Evolutionary conservation across 1,284 basidiomycete genomes (phyloP), one percentile per base, ranked within the genome.

Genomic region (Tilletia horrida): DNA sequence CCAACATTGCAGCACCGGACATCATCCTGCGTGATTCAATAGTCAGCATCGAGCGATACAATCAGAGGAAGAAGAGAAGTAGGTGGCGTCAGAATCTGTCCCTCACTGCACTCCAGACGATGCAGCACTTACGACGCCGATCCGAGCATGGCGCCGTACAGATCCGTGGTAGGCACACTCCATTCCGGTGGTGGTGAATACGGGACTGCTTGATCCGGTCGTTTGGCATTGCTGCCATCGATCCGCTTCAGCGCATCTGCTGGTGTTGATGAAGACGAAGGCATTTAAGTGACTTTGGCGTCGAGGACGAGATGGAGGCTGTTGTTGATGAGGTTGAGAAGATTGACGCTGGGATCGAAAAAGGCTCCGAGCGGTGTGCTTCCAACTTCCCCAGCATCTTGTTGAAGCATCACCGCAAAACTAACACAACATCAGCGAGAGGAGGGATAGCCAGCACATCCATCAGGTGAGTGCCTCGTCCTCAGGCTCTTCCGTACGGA

Each of bases 1-100:
- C 16, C 3, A 64, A 45, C 63, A 64, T 64, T 7, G 63, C 63
- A 3, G 63, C 63, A n/a, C 63, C 63, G 44, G 43, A 47, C 43
- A 42, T 23, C 63, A 64, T 47, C n/a, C 50, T 52, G 50, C n/a
- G n/a, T n/a, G n/a, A n/a, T n/a, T n/a, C n/a, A n/a, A n/a, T n/a
- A n/a, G n/a, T n/a, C n/a, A n/a, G n/a, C n/a, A n/a, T n/a, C n/a
- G n/a, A n/a, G n/a, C n/a, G n/a, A n/a, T 48, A 40, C 23, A 1
- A 52, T 13, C 11, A 27, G 50, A 52, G 13, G n/a, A 52, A 52
- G 50, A 52, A 6, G n/a, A 27, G 21, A 21, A 25, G 3, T 4
- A n/a, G 47, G 7, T 48, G 18, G 18, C 47, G n/a, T 11, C 1
- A 21, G 50, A 52, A 14, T 14, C 21, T 52, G n/a, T n/a, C n/a